phyloP scores from a whole-genome alignment of 805 yeast species.

The Hanseniaspora nectarophila region DNA sequence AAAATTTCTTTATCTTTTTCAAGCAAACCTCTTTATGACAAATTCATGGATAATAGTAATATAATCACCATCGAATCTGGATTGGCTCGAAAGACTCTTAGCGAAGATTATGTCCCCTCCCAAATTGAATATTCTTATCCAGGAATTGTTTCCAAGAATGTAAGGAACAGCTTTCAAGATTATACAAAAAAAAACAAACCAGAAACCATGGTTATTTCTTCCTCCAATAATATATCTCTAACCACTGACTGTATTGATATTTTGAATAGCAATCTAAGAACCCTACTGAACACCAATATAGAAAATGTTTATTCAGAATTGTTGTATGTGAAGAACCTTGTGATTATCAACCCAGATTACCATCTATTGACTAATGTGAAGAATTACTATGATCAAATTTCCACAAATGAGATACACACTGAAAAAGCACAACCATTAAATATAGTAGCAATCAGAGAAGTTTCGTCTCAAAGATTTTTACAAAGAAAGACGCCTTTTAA shows the following conservation, averaged over 20 bases:
- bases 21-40: background rate
- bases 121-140: background rate
- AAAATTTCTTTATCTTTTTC: background rate
- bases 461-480: background rate
- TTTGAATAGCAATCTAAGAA: background rate
- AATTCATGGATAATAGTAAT: background rate
- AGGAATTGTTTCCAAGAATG: background rate
- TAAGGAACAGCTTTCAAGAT: too few relatives aligned
- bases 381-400: background rate
- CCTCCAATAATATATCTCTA: background rate
- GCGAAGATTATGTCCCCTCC: background rate
- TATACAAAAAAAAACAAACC: background rate
- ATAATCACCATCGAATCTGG: background rate
- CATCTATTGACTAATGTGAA: background rate
- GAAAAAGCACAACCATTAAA: background rate
- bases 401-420: background rate
- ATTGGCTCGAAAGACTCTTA: background rate
- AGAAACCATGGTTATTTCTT: background rate
- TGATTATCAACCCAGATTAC: constrained; percentile 4
- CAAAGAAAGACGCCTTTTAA: background rate
- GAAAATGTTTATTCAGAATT: background rate
- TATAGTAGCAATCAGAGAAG: background rate
- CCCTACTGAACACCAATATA: background rate
- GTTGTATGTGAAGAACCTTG: background rate
- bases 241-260: background rate